Evolutionary conservation across 23 red algal genomes (phyloP).

Genomic region (Gracilaria gracilis): DNA sequence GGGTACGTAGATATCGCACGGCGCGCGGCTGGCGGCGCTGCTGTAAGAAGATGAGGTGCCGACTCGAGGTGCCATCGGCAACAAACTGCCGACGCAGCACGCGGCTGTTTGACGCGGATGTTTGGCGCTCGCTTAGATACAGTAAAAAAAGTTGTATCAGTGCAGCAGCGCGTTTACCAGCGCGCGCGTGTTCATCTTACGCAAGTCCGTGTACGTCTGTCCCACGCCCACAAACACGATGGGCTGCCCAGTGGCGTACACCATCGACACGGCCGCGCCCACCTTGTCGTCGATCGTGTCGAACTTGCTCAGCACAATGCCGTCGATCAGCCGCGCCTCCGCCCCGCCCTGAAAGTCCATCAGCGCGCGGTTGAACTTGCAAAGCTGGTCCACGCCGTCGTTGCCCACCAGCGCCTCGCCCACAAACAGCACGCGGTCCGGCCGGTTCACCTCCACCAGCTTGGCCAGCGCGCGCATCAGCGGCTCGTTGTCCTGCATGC

Average conservation of each 20-base stretch:
- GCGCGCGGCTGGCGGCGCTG: too few species aligned
- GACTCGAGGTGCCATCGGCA: too few species aligned
- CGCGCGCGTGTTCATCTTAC: constrained; percentile 73
- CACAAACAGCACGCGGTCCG: constrained; percentile 95
- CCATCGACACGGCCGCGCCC: constrained; percentile 97
- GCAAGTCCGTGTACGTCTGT: constrained; percentile 97
- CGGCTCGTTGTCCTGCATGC: constrained; percentile 99
- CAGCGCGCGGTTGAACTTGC: constrained; percentile 89
- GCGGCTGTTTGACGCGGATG: too few species aligned
- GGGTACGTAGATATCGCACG: too few species aligned
- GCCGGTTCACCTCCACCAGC: constrained; percentile 80
- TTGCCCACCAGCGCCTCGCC: constrained; percentile 99
- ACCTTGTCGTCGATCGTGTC: constrained; percentile 97
- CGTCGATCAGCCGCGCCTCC: constrained; percentile 83
- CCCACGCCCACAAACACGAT: constrained; percentile 99
- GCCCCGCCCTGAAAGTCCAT: constrained; percentile 57
- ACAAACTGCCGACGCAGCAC: too few species aligned
- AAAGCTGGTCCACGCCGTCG: constrained; percentile 96
- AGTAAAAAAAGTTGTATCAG: too few species aligned
- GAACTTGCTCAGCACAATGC: constrained; percentile 97
- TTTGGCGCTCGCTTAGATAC: neutral
- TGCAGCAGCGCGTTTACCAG: constrained; percentile 91
- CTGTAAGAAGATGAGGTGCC: too few species aligned
- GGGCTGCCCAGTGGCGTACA: constrained; percentile 91
- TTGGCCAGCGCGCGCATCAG: constrained; percentile 94